Percentiles rank a stretch among this genome's conserved stretches.
phyloP scores from a whole-genome alignment of 1,284 basidiomycete species.

The Cutaneotrichosporon spelunceum region DNA sequence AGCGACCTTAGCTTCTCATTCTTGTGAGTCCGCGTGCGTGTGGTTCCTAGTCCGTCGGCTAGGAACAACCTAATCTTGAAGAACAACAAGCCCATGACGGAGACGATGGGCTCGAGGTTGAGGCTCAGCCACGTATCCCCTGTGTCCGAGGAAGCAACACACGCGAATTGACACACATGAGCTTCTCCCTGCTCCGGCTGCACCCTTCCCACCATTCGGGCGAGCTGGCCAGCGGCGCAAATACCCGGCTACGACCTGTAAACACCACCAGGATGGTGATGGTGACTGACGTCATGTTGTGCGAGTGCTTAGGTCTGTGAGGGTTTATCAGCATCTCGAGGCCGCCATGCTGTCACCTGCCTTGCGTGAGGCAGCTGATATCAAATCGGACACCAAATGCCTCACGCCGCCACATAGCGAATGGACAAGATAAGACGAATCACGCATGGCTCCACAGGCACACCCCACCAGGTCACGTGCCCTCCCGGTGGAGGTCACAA shows the following conservation, averaged over 20 bases:
- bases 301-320: too few relatives aligned
- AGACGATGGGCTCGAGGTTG: too few relatives aligned
- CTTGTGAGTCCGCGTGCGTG: too few relatives aligned
- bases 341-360: neutral
- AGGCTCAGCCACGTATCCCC: too few relatives aligned
- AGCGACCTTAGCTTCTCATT: too few relatives aligned
- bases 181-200: conserved; percentile 42
- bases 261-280: too few relatives aligned
- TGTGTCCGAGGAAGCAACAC: neutral
- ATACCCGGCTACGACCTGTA: too few relatives aligned
- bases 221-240: too few relatives aligned
- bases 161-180: conserved; percentile 21
- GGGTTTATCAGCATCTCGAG: neutral
- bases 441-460: neutral
- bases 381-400: neutral
- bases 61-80: too few relatives aligned
- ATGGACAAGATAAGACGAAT: neutral
- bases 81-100: neutral
- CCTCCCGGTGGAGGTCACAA: neutral
- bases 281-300: neutral
- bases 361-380: too few relatives aligned
- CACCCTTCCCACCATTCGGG: neutral
- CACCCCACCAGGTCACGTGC: neutral
- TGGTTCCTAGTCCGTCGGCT: too few relatives aligned
- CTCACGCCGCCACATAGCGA: neutral